Evolutionary conservation across 805 yeast species (phyloP), one percentile per base, ranked within the genome.

Genomic region (Lachancea sp.): DNA sequence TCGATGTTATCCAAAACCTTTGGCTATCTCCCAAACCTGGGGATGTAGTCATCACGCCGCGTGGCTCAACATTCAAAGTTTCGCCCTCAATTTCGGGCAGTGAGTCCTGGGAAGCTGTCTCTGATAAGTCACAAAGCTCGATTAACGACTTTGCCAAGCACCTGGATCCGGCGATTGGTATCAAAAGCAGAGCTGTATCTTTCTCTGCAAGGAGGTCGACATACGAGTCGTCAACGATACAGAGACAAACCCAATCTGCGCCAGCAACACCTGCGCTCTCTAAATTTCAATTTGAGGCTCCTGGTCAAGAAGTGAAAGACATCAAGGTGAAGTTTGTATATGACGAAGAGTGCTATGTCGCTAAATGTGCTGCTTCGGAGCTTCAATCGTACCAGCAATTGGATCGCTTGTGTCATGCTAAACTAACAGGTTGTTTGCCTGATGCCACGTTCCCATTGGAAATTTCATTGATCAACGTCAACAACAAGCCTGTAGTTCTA

Each of bases 281-380:
- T 9, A 18, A 20, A 10, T 16, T 31, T 9, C n/a, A 16, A 5
- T 33, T 32, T 25, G 22, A 16, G 15, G 19, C 20, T 13, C 12
- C 32, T 20, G 4, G 16, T 41, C 31, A 7, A 12, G 33, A 25
- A 10, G 26, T 32, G 15, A 32, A 35, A n/a, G 17, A 35, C 18
- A 41, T 55, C 2, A 57, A 55, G 38, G 40, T 58, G n/a, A 58
- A 58, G 42, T 49, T 54, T 8, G 38, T 51, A 17, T 46, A 49
- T 32, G 36, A 50, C 26, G 54, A 47, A 16, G 60, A 58, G 27
- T 58, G 54, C 40, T 53, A 53, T 40, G 59, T 47, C 9, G 37
- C 52, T 9, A 58, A 55, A 47, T 48, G 58, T 27, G 33, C 35
- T 4, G 19, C 35, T 2, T 30, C 41, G 5, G 56, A 52, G 12